A percentile compares a stretch with the other conserved stretches of the same genome.
These are phyloP conservation scores for Chalara sp. DNA, from an alignment of 2,329 filamentous ascomycete genomes.

Conservation along the genomic window DNA sequence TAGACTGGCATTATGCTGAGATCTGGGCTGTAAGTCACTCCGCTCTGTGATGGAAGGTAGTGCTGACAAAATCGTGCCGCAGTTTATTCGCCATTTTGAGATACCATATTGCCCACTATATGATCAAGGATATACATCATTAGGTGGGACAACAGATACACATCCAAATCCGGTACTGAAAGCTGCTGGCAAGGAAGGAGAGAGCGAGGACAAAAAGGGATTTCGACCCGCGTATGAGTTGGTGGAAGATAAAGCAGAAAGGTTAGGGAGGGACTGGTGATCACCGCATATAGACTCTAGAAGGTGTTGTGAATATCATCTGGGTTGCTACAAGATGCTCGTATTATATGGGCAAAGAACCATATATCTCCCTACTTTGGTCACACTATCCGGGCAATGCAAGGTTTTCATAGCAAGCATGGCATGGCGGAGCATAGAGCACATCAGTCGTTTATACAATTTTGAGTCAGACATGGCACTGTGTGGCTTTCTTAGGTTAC, in stretches of 20 bases:
- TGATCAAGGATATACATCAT: conserved; percentile 80
- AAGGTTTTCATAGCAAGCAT: background rate
- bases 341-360: no score
- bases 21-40: conserved; percentile 74
- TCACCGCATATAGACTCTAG: no score
- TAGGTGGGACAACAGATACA: conserved; percentile 88
- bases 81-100: conserved; percentile 74
- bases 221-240: conserved; percentile 74
- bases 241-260: conserved; percentile 68
- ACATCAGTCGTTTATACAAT: no score
- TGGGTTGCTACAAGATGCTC: no score
- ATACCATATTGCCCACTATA: conserved; percentile 86
- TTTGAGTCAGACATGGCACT: no score
- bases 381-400: no score
- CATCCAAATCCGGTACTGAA: conserved; percentile 76
- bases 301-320: no score
- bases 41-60: background rate
- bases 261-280: conserved; percentile 61
- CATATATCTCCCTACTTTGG: no score
- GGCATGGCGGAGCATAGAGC: background rate
- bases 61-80: conserved; percentile 8
- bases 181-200: conserved; percentile 18
- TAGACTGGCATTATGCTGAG: conserved; percentile 95
- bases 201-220: conserved; percentile 24
- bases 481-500: no score